A percentile compares a stretch with the other conserved stretches of the same genome.
phyloP scores from a whole-genome alignment of 495 filamentous ascomycete species.

The Aspergillus cristatus region DNA sequence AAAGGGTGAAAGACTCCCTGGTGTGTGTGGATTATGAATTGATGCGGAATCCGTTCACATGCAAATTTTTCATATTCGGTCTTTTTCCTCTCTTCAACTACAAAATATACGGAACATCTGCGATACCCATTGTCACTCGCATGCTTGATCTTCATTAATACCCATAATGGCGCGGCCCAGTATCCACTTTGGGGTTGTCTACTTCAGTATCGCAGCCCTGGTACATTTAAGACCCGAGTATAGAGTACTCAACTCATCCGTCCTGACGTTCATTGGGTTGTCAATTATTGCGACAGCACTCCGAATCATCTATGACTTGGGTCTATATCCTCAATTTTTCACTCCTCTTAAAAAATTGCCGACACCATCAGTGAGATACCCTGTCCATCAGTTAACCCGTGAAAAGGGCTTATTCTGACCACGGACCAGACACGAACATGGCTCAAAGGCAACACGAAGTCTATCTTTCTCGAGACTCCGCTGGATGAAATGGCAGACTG shows the following conservation, averaged over 20 bases:
- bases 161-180: background rate
- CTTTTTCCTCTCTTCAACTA: too few relatives aligned
- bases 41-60: too few relatives aligned
- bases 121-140: too few relatives aligned
- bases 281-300: constrained; percentile 14
- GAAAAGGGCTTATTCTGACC: background rate
- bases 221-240: constrained; percentile 24
- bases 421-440: constrained; percentile 23
- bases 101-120: too few relatives aligned
- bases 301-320: constrained; percentile 37
- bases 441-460: constrained; percentile 23
- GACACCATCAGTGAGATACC: constrained; percentile 43
- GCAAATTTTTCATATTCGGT: too few relatives aligned
- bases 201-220: constrained; percentile 15
- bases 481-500: constrained; percentile 52
- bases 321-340: constrained; percentile 65
- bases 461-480: constrained; percentile 30
- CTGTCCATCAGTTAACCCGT: background rate
- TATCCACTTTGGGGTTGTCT: constrained; percentile 13
- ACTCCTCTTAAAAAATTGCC: constrained; percentile 62
- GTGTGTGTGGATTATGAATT: too few relatives aligned
- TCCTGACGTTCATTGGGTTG: constrained; percentile 12
- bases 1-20: too few relatives aligned
- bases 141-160: too few relatives aligned
- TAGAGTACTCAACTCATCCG: constrained; percentile 19